Evolutionary conservation across 2,329 filamentous ascomycete species (phyloP).

Genomic region (Botryosphaeria agaves): DNA sequence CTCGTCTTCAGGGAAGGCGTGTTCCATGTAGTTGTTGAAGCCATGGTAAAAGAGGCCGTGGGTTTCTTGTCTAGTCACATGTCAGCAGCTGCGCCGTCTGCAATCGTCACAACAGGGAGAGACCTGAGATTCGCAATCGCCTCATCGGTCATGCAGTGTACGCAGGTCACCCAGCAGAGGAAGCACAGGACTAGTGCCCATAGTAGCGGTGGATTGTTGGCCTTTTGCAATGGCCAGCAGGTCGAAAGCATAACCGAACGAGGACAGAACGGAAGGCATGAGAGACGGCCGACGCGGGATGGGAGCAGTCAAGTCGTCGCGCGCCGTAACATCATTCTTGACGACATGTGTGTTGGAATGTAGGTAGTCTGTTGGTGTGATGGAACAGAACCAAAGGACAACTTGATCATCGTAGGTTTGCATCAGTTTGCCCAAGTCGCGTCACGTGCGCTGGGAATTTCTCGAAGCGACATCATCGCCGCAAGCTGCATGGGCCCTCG

Average conservation of each 20-base stretch:
- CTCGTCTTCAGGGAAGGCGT: conserved; percentile 94
- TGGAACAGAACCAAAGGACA: no score
- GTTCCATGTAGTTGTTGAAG: conserved; percentile 81
- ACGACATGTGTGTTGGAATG: no score
- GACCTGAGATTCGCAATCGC: conserved; percentile 20
- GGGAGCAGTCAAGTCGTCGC: no score
- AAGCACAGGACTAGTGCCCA: conserved; percentile 16
- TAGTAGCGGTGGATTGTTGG: conserved; percentile 3
- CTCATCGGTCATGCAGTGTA: conserved; percentile 27
- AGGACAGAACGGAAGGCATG: conserved; percentile 16
- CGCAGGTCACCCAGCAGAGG: conserved; percentile 15
- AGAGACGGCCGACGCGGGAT: not conserved
- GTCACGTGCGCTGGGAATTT: no score
- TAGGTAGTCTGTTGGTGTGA: no score
- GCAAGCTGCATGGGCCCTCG: no score
- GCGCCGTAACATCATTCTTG: no score
- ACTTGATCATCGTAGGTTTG: no score
- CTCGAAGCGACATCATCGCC: no score
- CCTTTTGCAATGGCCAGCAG: not conserved
- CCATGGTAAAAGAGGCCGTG: conserved; percentile 87
- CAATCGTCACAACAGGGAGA: not conserved
- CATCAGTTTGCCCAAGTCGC: no score
- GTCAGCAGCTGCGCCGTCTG: not conserved
- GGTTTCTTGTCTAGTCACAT: conserved; percentile 23
- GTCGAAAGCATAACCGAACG: conserved; percentile 13